These are phyloP conservation scores for Stemphylium lycopersici DNA, from an alignment of 2,329 filamentous ascomycete species.

Conservation along the genomic window DNA sequence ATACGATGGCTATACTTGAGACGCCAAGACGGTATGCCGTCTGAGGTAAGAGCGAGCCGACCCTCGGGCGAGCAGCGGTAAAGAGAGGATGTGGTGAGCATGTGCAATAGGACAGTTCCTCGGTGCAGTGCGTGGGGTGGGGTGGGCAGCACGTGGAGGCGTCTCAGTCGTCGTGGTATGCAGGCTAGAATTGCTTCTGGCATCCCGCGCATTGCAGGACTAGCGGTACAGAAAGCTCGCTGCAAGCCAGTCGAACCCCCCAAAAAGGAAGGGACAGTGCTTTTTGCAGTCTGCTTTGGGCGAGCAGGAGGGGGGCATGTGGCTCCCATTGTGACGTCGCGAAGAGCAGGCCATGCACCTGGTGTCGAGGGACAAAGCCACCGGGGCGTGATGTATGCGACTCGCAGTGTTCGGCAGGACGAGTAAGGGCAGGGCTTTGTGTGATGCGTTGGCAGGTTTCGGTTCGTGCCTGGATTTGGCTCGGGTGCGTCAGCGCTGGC, in stretches of 20 bases:
- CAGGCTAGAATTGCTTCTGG: not conserved
- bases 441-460: slow-evolving; percentile 28
- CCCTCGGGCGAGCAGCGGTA: slow-evolving; percentile 2
- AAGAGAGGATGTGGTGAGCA: not conserved
- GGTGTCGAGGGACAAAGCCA: not conserved
- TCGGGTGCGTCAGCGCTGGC: slow-evolving; percentile 14
- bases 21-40: slow-evolving; percentile 1
- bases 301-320: not conserved
- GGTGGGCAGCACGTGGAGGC: slow-evolving; percentile 2
- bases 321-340: too few relatives aligned
- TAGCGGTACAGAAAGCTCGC: not conserved
- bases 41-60: slow-evolving; percentile 20
- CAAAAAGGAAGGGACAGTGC: not conserved
- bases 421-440: slow-evolving; percentile 5
- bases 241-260: not conserved
- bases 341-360: not conserved
- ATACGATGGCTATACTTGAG: not conserved
- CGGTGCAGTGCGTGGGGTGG: not conserved
- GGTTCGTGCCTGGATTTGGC: slow-evolving; percentile 21
- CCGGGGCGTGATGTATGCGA: not conserved
- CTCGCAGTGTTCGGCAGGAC: not conserved
- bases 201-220: not conserved
- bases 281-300: not conserved
- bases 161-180: slow-evolving; percentile 5
- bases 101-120: not conserved